phyloP scores from a whole-genome alignment of 805 yeast species.

The Saccharomycopsis guyanensis region DNA sequence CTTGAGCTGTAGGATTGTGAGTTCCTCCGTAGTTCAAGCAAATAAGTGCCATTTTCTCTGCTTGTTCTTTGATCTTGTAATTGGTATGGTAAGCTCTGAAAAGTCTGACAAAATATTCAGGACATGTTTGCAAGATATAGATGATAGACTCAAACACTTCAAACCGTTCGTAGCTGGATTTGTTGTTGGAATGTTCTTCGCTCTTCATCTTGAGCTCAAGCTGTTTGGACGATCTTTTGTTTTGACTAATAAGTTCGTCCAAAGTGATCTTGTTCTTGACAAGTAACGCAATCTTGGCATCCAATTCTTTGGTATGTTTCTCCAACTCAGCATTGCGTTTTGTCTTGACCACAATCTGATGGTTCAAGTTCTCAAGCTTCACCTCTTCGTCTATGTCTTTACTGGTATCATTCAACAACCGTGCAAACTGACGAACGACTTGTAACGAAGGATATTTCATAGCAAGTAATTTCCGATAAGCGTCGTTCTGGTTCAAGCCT shows the following conservation, averaged over 20 bases:
- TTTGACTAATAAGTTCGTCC: constrained; percentile 46
- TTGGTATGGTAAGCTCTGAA: constrained; percentile 10
- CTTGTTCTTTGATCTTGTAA: constrained; percentile 7
- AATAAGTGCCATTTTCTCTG: constrained; percentile 15
- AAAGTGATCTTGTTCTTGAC: constrained; percentile 73
- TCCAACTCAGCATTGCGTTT: constrained; percentile 64
- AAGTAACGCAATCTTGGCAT: constrained; percentile 68
- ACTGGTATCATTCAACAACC: constrained; percentile 63
- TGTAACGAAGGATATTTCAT: constrained; percentile 71
- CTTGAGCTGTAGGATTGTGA: constrained; percentile 14
- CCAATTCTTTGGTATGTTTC: constrained; percentile 64
- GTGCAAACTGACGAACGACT: constrained; percentile 70
- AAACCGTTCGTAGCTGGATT: constrained; percentile 35
- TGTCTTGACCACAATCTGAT: constrained; percentile 63
- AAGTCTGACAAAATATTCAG: constrained; percentile 53
- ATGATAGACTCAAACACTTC: constrained; percentile 73
- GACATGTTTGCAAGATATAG: constrained; percentile 78
- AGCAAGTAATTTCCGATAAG: constrained; percentile 64
- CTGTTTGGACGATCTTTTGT: constrained; percentile 11
- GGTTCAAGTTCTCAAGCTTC: constrained; percentile 57
- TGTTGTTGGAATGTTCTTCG: not conserved
- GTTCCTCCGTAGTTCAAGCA: constrained; percentile 12
- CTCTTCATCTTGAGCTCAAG: constrained; percentile 10
- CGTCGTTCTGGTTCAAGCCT: constrained; percentile 57
- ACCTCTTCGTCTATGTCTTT: constrained; percentile 71